phyloP scores from a whole-genome alignment of 192 early-diverging fungal genomes.

The Pilaira anomala region DNA sequence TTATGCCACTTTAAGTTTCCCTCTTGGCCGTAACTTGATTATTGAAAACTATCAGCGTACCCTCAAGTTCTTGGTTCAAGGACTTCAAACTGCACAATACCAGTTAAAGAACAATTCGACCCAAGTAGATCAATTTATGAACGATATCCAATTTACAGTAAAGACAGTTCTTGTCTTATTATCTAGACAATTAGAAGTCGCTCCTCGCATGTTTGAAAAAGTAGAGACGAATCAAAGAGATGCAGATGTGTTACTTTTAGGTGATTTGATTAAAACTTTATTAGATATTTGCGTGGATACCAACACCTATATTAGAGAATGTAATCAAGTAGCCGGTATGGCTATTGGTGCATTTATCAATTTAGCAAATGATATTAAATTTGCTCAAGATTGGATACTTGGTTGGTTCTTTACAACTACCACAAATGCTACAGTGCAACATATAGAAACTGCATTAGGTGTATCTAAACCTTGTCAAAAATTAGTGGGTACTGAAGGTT shows the following conservation, averaged over 20 bases:
- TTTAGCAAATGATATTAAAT: slow-evolving; percentile 6
- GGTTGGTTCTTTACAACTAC: slow-evolving; percentile 29
- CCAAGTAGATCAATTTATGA: slow-evolving; percentile 21
- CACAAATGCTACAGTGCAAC: not conserved
- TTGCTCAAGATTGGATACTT: slow-evolving; percentile 19
- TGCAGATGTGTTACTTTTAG: slow-evolving; percentile 3
- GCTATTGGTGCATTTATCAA: slow-evolving; percentile 33
- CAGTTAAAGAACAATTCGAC: not conserved
- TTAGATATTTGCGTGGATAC: slow-evolving; percentile 22
- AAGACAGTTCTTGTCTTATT: slow-evolving; percentile 39
- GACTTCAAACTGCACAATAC: not conserved
- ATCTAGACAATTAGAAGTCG: slow-evolving; percentile 14
- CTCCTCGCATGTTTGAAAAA: slow-evolving; percentile 17
- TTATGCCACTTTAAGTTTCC: slow-evolving; percentile 42
- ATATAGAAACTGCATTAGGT: not conserved
- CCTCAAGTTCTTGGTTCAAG: slow-evolving; percentile 18
- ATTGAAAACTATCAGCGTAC: slow-evolving; percentile 20
- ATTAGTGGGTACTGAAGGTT: slow-evolving; percentile 19
- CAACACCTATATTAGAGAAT: slow-evolving; percentile 32
- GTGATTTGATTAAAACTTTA: slow-evolving; percentile 16
- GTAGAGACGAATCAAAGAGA: not conserved
- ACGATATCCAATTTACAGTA: slow-evolving; percentile 35
- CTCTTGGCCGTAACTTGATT: slow-evolving; percentile 33
- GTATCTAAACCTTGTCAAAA: slow-evolving; percentile 3
- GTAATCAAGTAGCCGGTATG: slow-evolving; percentile 42